Evolutionary conservation across 2,329 filamentous ascomycete species (phyloP).

Genomic region (Colletotrichum liriopes): DNA sequence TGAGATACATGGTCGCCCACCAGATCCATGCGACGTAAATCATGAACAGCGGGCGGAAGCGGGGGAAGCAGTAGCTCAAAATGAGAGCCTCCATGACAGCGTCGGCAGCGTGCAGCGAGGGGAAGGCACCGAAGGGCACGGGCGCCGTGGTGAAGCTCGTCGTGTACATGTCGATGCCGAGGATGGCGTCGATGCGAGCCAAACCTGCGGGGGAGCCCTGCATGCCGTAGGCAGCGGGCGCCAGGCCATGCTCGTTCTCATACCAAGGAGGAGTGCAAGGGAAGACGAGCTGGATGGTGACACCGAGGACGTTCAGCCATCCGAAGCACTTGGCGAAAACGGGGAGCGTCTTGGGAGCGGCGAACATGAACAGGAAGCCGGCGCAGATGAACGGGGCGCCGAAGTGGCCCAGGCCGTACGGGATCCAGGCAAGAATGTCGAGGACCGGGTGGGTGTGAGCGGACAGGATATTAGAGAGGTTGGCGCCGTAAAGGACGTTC

Average conservation of each 20-base stretch:
- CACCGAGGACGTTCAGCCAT: slow-evolving; percentile 91
- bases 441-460: slow-evolving; percentile 88
- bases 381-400: slow-evolving; percentile 87
- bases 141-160: slow-evolving; percentile 92
- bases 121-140: slow-evolving; percentile 95
- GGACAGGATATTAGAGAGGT: slow-evolving; percentile 95
- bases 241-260: slow-evolving; percentile 91
- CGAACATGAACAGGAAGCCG: slow-evolving; percentile 87
- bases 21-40: slow-evolving; percentile 93
- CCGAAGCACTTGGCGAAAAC: slow-evolving; percentile 91
- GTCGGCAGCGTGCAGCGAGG: slow-evolving; percentile 90
- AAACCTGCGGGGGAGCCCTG: slow-evolving; percentile 90
- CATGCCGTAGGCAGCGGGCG: slow-evolving; percentile 94
- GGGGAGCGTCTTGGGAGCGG: slow-evolving; percentile 86
- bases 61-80: slow-evolving; percentile 93
- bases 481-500: slow-evolving; percentile 96
- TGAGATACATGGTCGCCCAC: slow-evolving; percentile 99
- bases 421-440: slow-evolving; percentile 92
- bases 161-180: slow-evolving; percentile 93
- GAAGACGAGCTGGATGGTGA: slow-evolving; percentile 90
- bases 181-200: slow-evolving; percentile 89
- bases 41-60: slow-evolving; percentile 83
- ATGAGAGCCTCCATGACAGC: slow-evolving; percentile 92
- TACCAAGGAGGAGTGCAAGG: slow-evolving; percentile 98
- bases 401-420: slow-evolving; percentile 93